Base-by-base conservation (phyloP, 148 eudicot genomes). In the Chenopodium album region DNA sequence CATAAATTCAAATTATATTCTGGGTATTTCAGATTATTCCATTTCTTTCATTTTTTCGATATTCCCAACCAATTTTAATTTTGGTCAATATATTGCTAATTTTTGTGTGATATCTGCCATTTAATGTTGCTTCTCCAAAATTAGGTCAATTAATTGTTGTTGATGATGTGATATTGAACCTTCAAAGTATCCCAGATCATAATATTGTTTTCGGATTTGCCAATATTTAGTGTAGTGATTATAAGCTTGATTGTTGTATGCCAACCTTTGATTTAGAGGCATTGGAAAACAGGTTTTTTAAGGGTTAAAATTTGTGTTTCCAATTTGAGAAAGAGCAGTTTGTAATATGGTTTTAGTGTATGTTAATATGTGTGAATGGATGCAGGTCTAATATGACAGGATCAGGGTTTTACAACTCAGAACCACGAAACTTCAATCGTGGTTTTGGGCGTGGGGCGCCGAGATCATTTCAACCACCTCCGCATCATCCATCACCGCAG, bases 401-500 rank as follows among this genome's bases (percentile, higher is more conserved):
- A 81, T 76, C n/a, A 67, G 87, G 87, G 22, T 69, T 60, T 37
- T 74, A 81, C 48, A 78, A 81, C 66, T 78, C 84, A 46, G 87
- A 85, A 74, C 56, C 83, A 44, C 84, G 87, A 16, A 85, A 56
- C 59, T 81, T 72, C 23, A 81, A 73, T 71, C 87, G 84, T 69
- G 82, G 87, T 73, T 78, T 65, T 78, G 84, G 84, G 65, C 92
- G 94, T 76, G 85, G 85, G 71, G 82, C 79, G 72, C 85, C 85
- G 28, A 91, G 78, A 83, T 86, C 85, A 41, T 81, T 22, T 73
- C 83, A 65, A 66, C 31, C 78, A 29, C 85, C 85, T 77, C 90
- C 85, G 73, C 85, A 78, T 48, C 77, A 77, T 50, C 75, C 80
- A 68, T 82, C 87, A 7, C 78, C 89, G 7, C 85, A 80, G 77